Base-by-base conservation (phyloP, 805 yeast genomes). In the Suhomyces kilbournensis region DNA sequence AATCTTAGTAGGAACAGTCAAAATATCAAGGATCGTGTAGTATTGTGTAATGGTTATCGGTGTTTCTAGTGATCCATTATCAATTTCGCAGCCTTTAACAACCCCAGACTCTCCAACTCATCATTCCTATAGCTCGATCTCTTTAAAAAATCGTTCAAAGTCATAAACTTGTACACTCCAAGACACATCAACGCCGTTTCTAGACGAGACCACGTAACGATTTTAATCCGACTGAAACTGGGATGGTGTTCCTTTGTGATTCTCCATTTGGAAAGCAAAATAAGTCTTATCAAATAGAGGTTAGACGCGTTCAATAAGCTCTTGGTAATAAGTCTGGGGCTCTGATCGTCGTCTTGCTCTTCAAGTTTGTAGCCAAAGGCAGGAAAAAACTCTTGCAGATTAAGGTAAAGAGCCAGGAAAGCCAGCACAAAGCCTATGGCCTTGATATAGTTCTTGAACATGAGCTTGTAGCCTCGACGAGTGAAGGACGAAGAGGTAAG, bases 241-340 rank as follows among this genome's bases (percentile, higher is more conserved):
- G 75, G 75, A 53, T 70, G 75, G 59, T 70, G 68, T 20, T 70
- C 76, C 57, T 73, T 74, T 32, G 63, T 52, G 32, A 71, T 71
- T 40, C 79, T 63, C 79, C 79, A 74, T 55, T 73, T 74, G 9
- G 74, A 70, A 28, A 74, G 54, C n/a, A 73, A 54, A 1, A 73
- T 63, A 48, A 73, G 56, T 48, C 71, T 61, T 44, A 69, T 55
- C 30, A 74, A 58, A 55, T 74, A 73, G 46, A 68, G 50, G 56
- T 66, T 69, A 52, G 72, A 49, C 4, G 56, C 66, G 38, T 71
- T 61, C 52, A 70, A 53, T 49, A 69, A 67, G 1, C 52, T 22
- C 47, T 64, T 63, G 17, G 64, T 58, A 25, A 73, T 60, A 15
- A 50, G 23, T 20, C 48, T 14, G 7, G 46, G 38, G 17, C 34